Percentiles rank a stretch among this genome's conserved stretches.
Conservation (phyloP, 441 rosid genomes). For the Heliophila coronopifolia region DNA sequence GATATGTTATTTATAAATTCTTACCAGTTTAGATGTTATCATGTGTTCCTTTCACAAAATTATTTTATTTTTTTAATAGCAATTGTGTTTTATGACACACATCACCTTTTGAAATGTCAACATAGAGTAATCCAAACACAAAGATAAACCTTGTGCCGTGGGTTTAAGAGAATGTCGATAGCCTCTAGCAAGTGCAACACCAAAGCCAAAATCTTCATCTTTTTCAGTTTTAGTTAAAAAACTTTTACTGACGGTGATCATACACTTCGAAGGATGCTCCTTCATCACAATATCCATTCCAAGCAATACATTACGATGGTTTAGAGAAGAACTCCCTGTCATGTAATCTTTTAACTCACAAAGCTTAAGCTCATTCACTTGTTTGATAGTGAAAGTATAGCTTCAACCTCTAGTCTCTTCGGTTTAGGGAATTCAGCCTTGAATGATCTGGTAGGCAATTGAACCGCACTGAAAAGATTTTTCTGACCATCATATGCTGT, state of each 20-base stretch:
- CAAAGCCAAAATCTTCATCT: constrained; percentile 44
- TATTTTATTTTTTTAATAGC: no score
- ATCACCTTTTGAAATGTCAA: constrained; percentile 59
- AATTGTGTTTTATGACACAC: no score
- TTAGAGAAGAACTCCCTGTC: constrained; percentile 26
- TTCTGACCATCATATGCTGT: constrained; percentile 88
- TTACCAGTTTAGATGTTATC: no score
- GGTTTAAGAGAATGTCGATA: constrained; percentile 60
- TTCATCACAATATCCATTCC: constrained; percentile 90
- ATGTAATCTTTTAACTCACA: constrained; percentile 55
- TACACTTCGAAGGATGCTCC: constrained; percentile 62
- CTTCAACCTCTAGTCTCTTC: constrained; percentile 35
- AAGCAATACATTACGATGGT: constrained; percentile 73
- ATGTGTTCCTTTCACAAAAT: no score
- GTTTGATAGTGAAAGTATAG: constrained; percentile 42
- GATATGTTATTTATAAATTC: no score
- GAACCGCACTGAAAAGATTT: constrained; percentile 67
- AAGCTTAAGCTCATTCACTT: constrained; percentile 56
- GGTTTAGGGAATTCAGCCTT: constrained; percentile 41
- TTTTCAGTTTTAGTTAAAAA: constrained; percentile 34
- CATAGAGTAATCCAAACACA: constrained; percentile 79
- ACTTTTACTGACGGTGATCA: constrained; percentile 62
- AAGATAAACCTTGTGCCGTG: constrained; percentile 54
- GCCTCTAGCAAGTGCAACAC: constrained; percentile 55
- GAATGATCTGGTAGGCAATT: constrained; percentile 45